These are phyloP conservation scores for Pythium scleroteichum DNA, from an alignment of 352 stramenopile genomes.

Conservation along the genomic window DNA sequence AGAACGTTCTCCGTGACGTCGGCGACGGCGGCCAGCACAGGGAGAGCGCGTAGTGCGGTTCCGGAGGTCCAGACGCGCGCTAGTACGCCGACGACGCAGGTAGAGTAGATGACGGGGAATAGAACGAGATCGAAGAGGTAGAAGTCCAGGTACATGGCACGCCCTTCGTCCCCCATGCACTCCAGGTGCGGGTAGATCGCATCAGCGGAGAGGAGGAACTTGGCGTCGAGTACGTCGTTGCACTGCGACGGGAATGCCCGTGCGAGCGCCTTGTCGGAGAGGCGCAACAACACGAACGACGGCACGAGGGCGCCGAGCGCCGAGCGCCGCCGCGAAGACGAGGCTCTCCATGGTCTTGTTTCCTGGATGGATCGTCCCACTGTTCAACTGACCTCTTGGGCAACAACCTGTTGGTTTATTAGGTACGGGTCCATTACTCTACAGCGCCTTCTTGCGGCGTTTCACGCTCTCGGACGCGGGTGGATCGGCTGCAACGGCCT, in stretches of 20 bases:
- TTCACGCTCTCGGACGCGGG: no score
- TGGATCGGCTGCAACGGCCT: background rate
- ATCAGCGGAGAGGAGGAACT: slow-evolving; percentile 10
- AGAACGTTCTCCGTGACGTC: slow-evolving; percentile 51
- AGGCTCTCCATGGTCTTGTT: slow-evolving; percentile 17
- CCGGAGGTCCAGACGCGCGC: slow-evolving; percentile 20
- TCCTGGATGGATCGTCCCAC: background rate
- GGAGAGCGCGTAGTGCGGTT: slow-evolving; percentile 20
- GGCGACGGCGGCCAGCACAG: slow-evolving; percentile 29
- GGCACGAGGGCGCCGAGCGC: slow-evolving; percentile 26
- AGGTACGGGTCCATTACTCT: no score
- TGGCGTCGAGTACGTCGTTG: slow-evolving; percentile 30
- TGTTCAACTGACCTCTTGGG: background rate
- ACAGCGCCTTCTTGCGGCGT: no score
- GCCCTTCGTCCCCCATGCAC: slow-evolving; percentile 30
- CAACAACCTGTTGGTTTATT: no score
- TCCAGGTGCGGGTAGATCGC: slow-evolving; percentile 29
- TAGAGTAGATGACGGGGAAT: slow-evolving; percentile 35
- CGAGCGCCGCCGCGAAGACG: slow-evolving; percentile 28
- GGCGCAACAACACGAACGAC: slow-evolving; percentile 24
- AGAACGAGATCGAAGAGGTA: slow-evolving; percentile 32
- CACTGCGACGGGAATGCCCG: slow-evolving; percentile 20
- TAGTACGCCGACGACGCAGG: slow-evolving; percentile 15
- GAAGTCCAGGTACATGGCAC: slow-evolving; percentile 29
- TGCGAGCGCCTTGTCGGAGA: slow-evolving; percentile 18